phyloP scores from a whole-genome alignment of 306 rosid species.

The Crataegus laevigata region DNA sequence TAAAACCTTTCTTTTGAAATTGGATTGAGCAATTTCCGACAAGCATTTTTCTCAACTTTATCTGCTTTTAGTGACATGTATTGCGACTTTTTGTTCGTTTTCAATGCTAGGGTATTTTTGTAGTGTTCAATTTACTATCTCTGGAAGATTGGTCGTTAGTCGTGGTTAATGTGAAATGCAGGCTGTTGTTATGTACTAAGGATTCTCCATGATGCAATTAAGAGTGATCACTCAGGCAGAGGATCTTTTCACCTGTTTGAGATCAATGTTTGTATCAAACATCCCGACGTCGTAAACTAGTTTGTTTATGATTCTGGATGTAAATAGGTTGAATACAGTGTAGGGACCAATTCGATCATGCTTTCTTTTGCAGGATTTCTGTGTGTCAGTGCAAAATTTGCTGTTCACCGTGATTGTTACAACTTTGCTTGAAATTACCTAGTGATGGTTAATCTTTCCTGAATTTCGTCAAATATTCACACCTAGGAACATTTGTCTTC shows the following conservation, averaged over 20 bases:
- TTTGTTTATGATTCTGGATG: background rate
- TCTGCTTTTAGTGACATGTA: background rate
- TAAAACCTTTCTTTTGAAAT: background rate
- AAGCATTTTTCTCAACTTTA: background rate
- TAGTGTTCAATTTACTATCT: background rate
- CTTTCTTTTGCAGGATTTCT: too few relatives aligned
- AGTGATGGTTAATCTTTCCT: too few relatives aligned
- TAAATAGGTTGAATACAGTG: background rate
- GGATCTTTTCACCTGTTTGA: background rate
- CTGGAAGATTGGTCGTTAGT: background rate
- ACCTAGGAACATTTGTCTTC: too few relatives aligned
- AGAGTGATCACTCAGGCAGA: background rate
- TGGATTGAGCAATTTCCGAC: background rate
- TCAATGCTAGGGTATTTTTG: background rate
- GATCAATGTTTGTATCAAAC: background rate
- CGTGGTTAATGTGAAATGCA: background rate
- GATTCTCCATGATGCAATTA: background rate
- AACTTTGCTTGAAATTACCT: too few relatives aligned
- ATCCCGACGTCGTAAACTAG: background rate
- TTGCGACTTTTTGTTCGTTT: background rate
- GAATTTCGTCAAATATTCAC: too few relatives aligned
- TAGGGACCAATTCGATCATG: too few relatives aligned
- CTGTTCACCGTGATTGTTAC: too few relatives aligned
- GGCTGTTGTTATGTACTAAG: background rate
- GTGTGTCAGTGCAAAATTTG: too few relatives aligned